Evolutionary conservation across 2,329 filamentous ascomycete genomes (phyloP).

Genomic region (Trichophyton rubrum): DNA sequence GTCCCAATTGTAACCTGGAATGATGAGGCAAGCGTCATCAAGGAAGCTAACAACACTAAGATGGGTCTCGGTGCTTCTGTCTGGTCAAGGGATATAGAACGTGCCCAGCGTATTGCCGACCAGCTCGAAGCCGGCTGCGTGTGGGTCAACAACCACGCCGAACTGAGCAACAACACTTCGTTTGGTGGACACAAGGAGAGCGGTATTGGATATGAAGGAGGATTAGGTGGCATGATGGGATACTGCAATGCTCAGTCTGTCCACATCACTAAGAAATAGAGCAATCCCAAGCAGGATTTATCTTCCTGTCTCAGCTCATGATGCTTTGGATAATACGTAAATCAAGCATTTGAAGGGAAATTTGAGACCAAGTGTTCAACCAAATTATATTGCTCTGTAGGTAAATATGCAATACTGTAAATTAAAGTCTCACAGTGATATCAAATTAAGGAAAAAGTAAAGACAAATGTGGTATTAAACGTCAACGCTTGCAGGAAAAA

Average conservation of each 20-base stretch:
- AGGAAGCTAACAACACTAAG: constrained; percentile 41
- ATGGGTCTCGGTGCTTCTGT: constrained; percentile 47
- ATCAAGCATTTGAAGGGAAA: background rate
- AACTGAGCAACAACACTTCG: constrained; percentile 22
- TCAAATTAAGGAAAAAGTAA: background rate
- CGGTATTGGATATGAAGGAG: constrained; percentile 40
- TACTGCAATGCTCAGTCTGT: constrained; percentile 31
- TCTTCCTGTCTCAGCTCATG: too few species aligned
- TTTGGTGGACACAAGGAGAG: constrained; percentile 44
- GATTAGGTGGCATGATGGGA: constrained; percentile 27
- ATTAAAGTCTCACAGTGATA: too few species aligned
- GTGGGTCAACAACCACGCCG: constrained; percentile 44
- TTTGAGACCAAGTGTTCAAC: background rate
- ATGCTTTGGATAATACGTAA: too few species aligned
- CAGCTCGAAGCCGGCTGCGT: constrained; percentile 47
- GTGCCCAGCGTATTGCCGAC: constrained; percentile 41
- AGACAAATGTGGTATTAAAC: background rate
- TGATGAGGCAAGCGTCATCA: constrained; percentile 47
- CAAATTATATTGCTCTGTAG: too few species aligned
- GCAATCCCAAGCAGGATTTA: background rate
- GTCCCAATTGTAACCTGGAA: constrained; percentile 51
- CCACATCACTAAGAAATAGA: constrained; percentile 19
- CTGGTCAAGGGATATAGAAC: constrained; percentile 42
- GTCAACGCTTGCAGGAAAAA: background rate
- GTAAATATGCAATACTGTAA: too few species aligned